Evolutionary conservation across 1,284 basidiomycete genomes (phyloP).

Genomic region (Kalmanozyma brasiliensis): DNA sequence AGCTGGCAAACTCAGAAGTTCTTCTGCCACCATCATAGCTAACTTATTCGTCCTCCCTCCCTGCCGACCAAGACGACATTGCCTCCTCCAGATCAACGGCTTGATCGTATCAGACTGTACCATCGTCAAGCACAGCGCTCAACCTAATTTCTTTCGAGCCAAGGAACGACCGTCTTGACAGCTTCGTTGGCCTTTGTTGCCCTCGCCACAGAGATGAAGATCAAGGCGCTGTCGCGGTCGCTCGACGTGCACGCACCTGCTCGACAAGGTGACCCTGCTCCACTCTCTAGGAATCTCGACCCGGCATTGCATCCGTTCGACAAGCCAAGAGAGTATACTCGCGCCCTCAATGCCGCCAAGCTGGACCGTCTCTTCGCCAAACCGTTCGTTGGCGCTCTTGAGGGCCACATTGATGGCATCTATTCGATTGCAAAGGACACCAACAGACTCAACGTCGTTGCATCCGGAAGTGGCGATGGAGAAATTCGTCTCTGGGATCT

Average conservation of each 20-base stretch:
- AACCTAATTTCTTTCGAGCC: no score
- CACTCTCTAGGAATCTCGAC: conserved; percentile 89
- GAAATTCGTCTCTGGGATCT: conserved; percentile 91
- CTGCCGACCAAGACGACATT: no score
- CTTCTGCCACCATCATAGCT: no score
- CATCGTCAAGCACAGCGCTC: no score
- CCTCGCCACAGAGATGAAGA: conserved; percentile 72
- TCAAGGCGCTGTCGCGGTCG: conserved; percentile 86
- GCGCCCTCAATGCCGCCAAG: conserved; percentile 94
- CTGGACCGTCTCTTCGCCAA: conserved; percentile 97
- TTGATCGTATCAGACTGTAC: no score
- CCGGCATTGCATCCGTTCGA: conserved; percentile 94
- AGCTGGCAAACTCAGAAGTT: background rate
- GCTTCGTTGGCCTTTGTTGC: no score
- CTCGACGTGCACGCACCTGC: conserved; percentile 77
- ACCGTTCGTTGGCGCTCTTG: conserved; percentile 88
- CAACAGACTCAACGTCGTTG: conserved; percentile 81
- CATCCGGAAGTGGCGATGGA: conserved; percentile 94
- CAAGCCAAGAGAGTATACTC: conserved; percentile 88
- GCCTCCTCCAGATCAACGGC: no score
- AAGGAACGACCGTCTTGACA: no score
- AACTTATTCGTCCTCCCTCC: no score
- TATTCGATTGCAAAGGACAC: conserved; percentile 85
- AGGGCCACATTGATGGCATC: conserved; percentile 95
- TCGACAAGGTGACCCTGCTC: conserved; percentile 79